phyloP scores from a whole-genome alignment of 2,329 filamentous ascomycete species.

The Cladosporium sphaerospermum region DNA sequence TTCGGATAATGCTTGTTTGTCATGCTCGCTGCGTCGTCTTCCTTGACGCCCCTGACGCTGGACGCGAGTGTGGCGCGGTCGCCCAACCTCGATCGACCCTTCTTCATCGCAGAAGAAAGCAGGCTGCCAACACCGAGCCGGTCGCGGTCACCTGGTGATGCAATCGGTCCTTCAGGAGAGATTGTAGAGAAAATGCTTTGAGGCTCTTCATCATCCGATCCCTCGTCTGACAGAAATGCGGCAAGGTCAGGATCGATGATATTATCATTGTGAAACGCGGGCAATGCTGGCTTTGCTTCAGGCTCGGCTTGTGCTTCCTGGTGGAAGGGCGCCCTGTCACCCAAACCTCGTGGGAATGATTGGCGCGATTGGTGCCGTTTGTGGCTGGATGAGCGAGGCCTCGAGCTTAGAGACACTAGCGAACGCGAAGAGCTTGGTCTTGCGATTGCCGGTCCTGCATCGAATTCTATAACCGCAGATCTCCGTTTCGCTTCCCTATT shows the following conservation, averaged over 20 bases:
- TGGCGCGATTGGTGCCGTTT: constrained; percentile 84
- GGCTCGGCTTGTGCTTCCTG: constrained; percentile 64
- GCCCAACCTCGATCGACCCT: constrained; percentile 62
- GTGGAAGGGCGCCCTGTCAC: constrained; percentile 84
- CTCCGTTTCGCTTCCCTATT: constrained; percentile 72
- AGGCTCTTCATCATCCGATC: constrained; percentile 81
- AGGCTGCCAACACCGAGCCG: constrained; percentile 66
- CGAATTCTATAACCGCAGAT: constrained; percentile 86
- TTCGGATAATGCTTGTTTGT: constrained; percentile 56
- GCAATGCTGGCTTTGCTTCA: constrained; percentile 59
- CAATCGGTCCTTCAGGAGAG: constrained; percentile 47
- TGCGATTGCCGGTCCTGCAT: constrained; percentile 67
- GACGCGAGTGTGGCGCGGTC: constrained; percentile 71
- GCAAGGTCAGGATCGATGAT: constrained; percentile 96
- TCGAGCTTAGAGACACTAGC: constrained; percentile 63
- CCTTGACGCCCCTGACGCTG: constrained; percentile 59
- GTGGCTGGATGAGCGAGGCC: constrained; percentile 72
- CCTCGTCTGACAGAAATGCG: constrained; percentile 90
- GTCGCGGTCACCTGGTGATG: constrained; percentile 61
- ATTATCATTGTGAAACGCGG: constrained; percentile 96
- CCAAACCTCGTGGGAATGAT: constrained; percentile 68
- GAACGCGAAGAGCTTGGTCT: constrained; percentile 94
- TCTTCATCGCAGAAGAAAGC: constrained; percentile 62
- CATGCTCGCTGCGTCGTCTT: constrained; percentile 59
- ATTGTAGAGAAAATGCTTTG: constrained; percentile 75